Evolutionary conservation across 2,329 filamentous ascomycete species (phyloP), one percentile per base, ranked within the genome.

Genomic region (Sarocladiaceae sp.): DNA sequence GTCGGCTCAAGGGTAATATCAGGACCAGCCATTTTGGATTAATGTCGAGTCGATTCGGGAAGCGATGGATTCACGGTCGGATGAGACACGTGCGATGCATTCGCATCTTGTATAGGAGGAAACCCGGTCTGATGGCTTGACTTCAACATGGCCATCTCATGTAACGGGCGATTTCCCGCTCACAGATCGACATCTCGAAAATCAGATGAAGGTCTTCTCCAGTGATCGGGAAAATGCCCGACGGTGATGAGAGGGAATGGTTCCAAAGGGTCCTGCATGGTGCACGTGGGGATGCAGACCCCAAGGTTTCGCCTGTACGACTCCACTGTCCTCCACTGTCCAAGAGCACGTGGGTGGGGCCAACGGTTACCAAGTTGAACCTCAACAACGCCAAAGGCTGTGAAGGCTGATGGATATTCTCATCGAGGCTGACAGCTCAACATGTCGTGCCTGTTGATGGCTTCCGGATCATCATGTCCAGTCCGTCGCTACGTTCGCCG

Each of bases 1-100:
- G 73, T 96, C 37, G 82, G 90, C 59, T 42, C 17, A 7, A 42
- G 11, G 12, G 20, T 20, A 15, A 42, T 8, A 17, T 6, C 17
- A 6, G 37, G 17, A 20, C 17, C 17, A 4, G 37, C 37, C 37
- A 42, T 42, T 42, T 22, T 23, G 37, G 12, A 36, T 36, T 17
- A 36, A 36, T 6, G 10, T 42, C 23, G 37, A 4, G 11, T 42
- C 37, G 15, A 42, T 10, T 15, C 29, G 29, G 10, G 37, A 15
- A 25, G 12, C 8, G 37, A 15, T 42, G 37, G 15, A 15, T 7
- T 42, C 7, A 4, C 7, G 6, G 12, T 11, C 23, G 4, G 22
- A 42, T 15, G 37, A 23, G 17, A 23, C 37, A 42, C 37, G 37
- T 42, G 37, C 37, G 22, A 22, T 42, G 7, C 17, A 17, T 42